Base-by-base conservation (phyloP, 257 asterid species). In the Jacaranda mimosifolia region DNA sequence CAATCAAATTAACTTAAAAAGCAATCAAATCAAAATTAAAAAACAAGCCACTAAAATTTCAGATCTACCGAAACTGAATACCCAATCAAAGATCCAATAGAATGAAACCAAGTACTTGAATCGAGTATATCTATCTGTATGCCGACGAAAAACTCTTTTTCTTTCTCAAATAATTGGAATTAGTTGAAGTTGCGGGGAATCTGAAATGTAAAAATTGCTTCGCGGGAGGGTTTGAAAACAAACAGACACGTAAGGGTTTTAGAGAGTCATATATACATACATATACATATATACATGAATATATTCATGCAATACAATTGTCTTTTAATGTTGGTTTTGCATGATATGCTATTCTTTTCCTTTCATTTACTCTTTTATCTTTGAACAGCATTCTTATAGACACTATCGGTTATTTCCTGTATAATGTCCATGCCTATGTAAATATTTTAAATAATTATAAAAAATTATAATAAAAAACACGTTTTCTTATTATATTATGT, bases 191-290 rank as follows among this genome's bases (percentile, higher is more conserved):
- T 40, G 68, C 60, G 66, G 71, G 55, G 52, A 75, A 76, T 72
- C 81, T 42, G 74, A 77, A 71, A 39, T 46, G 71, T 32, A 58
- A 73, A 51, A 72, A 15, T 69, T 73, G 82, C 83, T 84, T 83
- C 91, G 89, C 91, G 89, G 91, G 89, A 87, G 89, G 87, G 91
- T 87, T 87, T 87, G 91, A 86, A 85, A 84, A 75, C 77, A 73
- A 79, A 70, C 80, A 70, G 78, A 78, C 80, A 40, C 70, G n/a
- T 70, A 71, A 71, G 81, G 89, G 89, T 75, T 85, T 83, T 83
- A 80, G 77, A 52, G 62, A 78, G 79, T 60, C 81, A 72, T 78
- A 48, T 60, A 57, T 57, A 75, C 35, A 63, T 39, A 40, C 42
- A 53, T 49, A 49, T 45, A 77, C 9, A 58, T 17, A 65, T 55